Base-by-base conservation (phyloP, 768 basidiomycete genomes). In the Terana coerulea region DNA sequence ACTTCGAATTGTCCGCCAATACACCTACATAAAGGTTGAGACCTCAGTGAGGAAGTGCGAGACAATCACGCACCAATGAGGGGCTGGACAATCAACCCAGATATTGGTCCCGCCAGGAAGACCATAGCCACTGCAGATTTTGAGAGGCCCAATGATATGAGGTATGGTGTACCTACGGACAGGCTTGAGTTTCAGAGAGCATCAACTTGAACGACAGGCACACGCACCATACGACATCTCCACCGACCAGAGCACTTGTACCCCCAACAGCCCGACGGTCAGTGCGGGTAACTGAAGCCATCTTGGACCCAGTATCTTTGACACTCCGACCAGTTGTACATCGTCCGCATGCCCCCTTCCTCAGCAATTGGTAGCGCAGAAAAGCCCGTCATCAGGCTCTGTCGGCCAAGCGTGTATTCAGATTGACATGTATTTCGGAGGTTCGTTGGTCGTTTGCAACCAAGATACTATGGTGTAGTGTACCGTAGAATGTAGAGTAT, bases 171-270 rank as follows among this genome's bases (percentile, higher is more conserved):
- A n/a, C 80, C 84, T 83, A 44, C 17, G 39, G n/a, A 6, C 37
- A 22, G 21, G 37, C n/a, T 40, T 22, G 15, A 29, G 22, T 8
- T 26, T 8, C 10, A 15, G 7, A 47, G 33, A 11, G 26, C 21
- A 26, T 47, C 24, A 4, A 12, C n/a, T 21, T 10, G 3, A 19
- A 22, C 15, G n/a, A 22, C 21, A 9, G n/a, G n/a, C 10, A 44
- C n/a, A n/a, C 60, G 30, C 49, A 70, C 89, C 91, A 55, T 95
- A 94, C 0, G 90, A 86, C 91, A 97, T 94, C 63, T 97, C 94
- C 11, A 95, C 86, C 1, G 87, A 88, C 95, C 95, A 97, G 41
- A 95, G 80, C 54, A 92, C 81, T 65, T 91, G 89, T 0, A 95
- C 83, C 5, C 94, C 94, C 2, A 92, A 67, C 46, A 95, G 69